Conservation (phyloP, 2,329 filamentous ascomycete species). For the Aphanocladium album region DNA sequence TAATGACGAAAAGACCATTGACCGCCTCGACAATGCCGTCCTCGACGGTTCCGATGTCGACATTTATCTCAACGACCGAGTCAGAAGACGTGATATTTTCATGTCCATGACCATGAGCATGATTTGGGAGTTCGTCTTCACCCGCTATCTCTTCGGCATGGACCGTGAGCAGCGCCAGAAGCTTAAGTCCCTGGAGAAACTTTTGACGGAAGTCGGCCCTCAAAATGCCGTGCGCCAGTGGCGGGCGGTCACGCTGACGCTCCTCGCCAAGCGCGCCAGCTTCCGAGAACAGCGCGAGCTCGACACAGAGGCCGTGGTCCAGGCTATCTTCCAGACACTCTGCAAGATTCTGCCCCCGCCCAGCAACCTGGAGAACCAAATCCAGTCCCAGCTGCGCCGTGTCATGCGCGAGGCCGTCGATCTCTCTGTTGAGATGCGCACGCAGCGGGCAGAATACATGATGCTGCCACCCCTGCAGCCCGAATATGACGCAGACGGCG, state of each 20-base stretch:
- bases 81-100: slow-evolving; percentile 87
- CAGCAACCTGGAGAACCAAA: slow-evolving; percentile 70
- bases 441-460: slow-evolving; percentile 93
- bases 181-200: slow-evolving; percentile 92
- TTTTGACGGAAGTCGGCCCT: slow-evolving; percentile 81
- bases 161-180: slow-evolving; percentile 96
- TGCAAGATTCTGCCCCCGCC: slow-evolving; percentile 83
- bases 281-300: slow-evolving; percentile 79
- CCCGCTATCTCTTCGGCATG: slow-evolving; percentile 96
- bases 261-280: slow-evolving; percentile 73
- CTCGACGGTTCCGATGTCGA: slow-evolving; percentile 94
- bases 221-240: slow-evolving; percentile 88
- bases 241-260: slow-evolving; percentile 89
- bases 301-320: slow-evolving; percentile 93
- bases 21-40: slow-evolving; percentile 88
- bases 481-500: slow-evolving; percentile 90
- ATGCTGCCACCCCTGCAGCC: slow-evolving; percentile 95
- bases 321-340: slow-evolving; percentile 76
- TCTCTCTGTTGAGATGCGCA: slow-evolving; percentile 94
- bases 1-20: slow-evolving; percentile 86
- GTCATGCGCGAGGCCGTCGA: slow-evolving; percentile 86
- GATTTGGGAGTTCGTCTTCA: slow-evolving; percentile 99
- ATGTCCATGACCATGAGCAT: slow-evolving; percentile 99
- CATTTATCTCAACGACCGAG: slow-evolving; percentile 77
- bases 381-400: slow-evolving; percentile 77